A percentile compares a stretch with the other conserved stretches of the same genome.
phyloP scores from a whole-genome alignment of 2,329 filamentous ascomycete species.

The Elsinoe perseae region DNA sequence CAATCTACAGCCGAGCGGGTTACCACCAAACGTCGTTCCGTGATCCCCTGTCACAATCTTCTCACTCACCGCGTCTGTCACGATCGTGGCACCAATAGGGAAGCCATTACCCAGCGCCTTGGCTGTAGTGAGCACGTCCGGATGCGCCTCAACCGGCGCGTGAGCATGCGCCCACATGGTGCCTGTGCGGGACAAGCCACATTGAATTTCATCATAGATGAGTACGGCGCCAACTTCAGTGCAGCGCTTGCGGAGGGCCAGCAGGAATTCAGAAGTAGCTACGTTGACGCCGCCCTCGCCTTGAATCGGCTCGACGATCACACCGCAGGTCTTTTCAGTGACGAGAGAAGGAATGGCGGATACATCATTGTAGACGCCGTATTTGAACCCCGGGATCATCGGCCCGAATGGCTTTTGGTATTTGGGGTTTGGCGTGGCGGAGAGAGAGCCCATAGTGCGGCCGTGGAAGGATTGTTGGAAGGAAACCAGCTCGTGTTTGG shows the following conservation, averaged over 20 bases:
- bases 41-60: conserved; percentile 73
- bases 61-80: conserved; percentile 58
- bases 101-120: conserved; percentile 97
- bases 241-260: conserved; percentile 75
- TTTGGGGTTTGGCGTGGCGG: conserved; percentile 95
- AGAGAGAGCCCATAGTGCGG: conserved; percentile 87
- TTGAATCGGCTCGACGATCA: conserved; percentile 95
- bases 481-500: conserved; percentile 77
- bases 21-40: conserved; percentile 89
- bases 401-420: conserved; percentile 93
- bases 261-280: conserved; percentile 73
- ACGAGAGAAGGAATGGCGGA: conserved; percentile 63
- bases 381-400: conserved; percentile 88
- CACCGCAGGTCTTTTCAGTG: conserved; percentile 79
- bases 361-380: conserved; percentile 79
- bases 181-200: conserved; percentile 80
- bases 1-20: conserved; percentile 75
- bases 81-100: conserved; percentile 77
- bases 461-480: conserved; percentile 93
- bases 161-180: conserved; percentile 79
- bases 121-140: conserved; percentile 86
- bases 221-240: conserved; percentile 80
- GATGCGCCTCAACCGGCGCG: conserved; percentile 72
- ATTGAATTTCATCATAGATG: conserved; percentile 96
- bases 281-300: conserved; percentile 90